Evolutionary conservation across 306 rosid species (phyloP).

Genomic region (Delonix regia): DNA sequence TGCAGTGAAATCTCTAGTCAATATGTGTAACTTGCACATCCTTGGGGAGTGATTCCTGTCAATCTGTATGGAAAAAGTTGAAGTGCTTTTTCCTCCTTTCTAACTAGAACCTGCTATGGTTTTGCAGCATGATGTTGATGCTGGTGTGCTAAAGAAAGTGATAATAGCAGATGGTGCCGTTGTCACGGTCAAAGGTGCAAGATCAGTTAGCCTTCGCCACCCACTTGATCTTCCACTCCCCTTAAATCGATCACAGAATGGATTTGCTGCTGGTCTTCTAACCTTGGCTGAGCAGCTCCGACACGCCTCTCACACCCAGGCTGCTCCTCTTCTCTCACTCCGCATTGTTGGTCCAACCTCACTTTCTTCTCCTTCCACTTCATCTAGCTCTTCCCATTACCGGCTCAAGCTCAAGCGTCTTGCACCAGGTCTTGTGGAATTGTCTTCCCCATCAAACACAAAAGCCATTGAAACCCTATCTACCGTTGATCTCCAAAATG

Average conservation of each 20-base stretch:
- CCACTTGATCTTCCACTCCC: constrained; percentile 87
- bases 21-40: not conserved
- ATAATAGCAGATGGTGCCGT: constrained; percentile 96
- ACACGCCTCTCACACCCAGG: constrained; percentile 58
- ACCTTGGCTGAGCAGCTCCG: constrained; percentile 77
- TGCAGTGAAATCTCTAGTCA: not conserved
- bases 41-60: too few relatives aligned
- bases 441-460: constrained; percentile 60
- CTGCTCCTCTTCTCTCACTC: constrained; percentile 67
- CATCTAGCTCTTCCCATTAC: constrained; percentile 58
- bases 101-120: constrained; percentile 24
- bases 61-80: not conserved
- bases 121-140: constrained; percentile 96
- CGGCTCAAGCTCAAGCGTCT: constrained; percentile 91
- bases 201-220: constrained; percentile 89
- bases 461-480: constrained; percentile 49
- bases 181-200: constrained; percentile 89
- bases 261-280: constrained; percentile 81
- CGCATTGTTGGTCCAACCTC: constrained; percentile 90
- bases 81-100: not conserved
- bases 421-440: constrained; percentile 94
- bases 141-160: constrained; percentile 94
- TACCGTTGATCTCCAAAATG: constrained; percentile 45
- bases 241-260: constrained; percentile 56
- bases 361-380: constrained; percentile 63